Percentiles rank a stretch among this genome's conserved stretches.
Conservation (phyloP, 2,329 filamentous ascomycete genomes). For the Fusarium veterinarium region DNA sequence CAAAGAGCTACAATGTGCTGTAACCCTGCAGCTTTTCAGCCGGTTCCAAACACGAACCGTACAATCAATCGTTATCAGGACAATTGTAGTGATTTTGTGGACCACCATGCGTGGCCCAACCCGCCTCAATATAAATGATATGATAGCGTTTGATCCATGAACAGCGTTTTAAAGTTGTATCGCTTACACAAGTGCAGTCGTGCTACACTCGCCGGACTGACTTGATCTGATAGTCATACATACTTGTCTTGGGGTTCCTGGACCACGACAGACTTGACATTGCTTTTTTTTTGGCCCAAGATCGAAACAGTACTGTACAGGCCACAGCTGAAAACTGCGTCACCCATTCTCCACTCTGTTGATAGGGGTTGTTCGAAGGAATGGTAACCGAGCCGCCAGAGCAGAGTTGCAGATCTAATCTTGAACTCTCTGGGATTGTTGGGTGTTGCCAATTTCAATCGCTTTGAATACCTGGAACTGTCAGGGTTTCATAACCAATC, state of each 20-base stretch:
- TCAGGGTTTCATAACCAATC: conserved; percentile 18
- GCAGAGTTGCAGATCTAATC: conserved; percentile 37
- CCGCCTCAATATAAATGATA: neutral
- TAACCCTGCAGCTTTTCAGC: conserved; percentile 14
- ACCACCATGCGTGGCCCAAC: neutral
- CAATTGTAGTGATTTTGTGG: conserved; percentile 2
- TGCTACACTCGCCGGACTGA: neutral
- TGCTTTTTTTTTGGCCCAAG: conserved; percentile 19
- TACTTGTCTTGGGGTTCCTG: conserved; percentile 9
- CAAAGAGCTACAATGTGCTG: neutral
- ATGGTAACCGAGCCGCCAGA: conserved; percentile 38
- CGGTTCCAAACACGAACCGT: conserved; percentile 1
- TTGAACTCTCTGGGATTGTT: conserved; percentile 18
- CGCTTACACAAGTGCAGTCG: neutral
- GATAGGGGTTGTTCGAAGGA: conserved; percentile 28
- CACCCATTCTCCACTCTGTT: conserved; percentile 10
- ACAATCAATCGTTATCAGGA: neutral
- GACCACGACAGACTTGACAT: conserved; percentile 17
- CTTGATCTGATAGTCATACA: neutral
- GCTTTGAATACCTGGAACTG: neutral
- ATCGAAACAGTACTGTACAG: conserved; percentile 16
- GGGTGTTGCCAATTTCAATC: neutral
- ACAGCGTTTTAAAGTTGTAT: neutral
- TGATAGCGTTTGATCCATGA: neutral
- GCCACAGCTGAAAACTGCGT: conserved; percentile 35